A percentile compares a stretch with the other conserved stretches of the same genome.
These are phyloP conservation scores for Stachybotrys elegans DNA, from an alignment of 2,329 filamentous ascomycete species.

Conservation along the genomic window DNA sequence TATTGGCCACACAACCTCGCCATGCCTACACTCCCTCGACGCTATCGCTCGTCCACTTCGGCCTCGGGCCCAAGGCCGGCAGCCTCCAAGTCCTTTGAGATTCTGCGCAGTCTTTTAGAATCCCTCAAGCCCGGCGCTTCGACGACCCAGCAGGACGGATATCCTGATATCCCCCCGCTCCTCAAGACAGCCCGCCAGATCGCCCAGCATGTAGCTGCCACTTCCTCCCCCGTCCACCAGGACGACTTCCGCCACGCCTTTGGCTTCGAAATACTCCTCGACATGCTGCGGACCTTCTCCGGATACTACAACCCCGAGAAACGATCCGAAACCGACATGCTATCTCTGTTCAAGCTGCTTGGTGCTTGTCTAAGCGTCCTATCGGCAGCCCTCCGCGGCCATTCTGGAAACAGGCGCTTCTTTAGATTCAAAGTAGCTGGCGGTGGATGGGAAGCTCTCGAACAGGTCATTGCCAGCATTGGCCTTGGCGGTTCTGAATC, in stretches of 20 bases:
- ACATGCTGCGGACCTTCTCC: slow-evolving; percentile 64
- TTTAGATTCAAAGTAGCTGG: slow-evolving; percentile 72
- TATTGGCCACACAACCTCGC: slow-evolving; percentile 19
- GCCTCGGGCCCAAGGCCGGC: slow-evolving; percentile 47
- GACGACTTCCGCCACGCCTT: slow-evolving; percentile 78
- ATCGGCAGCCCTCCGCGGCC: slow-evolving; percentile 68
- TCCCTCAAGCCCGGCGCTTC: slow-evolving; percentile 14
- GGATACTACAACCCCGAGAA: slow-evolving; percentile 70
- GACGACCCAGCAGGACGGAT: slow-evolving; percentile 25
- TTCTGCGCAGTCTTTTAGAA: slow-evolving; percentile 48
- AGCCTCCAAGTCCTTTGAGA: slow-evolving; percentile 56
- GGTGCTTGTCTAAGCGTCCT: slow-evolving; percentile 69
- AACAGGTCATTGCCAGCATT: slow-evolving; percentile 66
- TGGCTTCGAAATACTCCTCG: slow-evolving; percentile 72
- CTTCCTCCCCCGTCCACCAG: slow-evolving; percentile 49
- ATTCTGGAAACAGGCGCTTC: slow-evolving; percentile 83
- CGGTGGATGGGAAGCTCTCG: slow-evolving; percentile 73
- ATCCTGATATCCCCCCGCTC: slow-evolving; percentile 43
- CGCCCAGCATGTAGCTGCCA: slow-evolving; percentile 54
- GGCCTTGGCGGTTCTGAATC: slow-evolving; percentile 60
- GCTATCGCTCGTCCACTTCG: slow-evolving; percentile 61
- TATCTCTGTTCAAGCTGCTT: slow-evolving; percentile 62
- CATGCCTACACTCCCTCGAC: slow-evolving; percentile 49
- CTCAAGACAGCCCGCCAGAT: slow-evolving; percentile 58
- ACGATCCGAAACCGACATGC: slow-evolving; percentile 57